phyloP scores from a whole-genome alignment of 306 rosid genomes.

The Cicer chorassanicum region DNA sequence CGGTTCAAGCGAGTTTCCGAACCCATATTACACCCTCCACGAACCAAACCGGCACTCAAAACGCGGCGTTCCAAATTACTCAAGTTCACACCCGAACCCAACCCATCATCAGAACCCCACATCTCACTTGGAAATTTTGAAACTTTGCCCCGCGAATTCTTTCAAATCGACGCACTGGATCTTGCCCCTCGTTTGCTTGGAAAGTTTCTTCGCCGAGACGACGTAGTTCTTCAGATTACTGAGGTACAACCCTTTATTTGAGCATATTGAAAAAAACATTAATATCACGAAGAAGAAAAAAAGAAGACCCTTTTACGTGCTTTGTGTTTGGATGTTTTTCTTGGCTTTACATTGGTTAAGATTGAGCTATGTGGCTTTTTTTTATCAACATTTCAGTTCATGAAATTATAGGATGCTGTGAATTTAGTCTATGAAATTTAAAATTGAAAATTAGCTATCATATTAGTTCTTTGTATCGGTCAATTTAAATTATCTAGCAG shows the following conservation, averaged over 20 bases:
- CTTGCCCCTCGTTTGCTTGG: conserved; percentile 93
- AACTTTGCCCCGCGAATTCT: conserved; percentile 63
- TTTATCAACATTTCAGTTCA: not conserved
- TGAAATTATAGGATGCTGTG: not conserved
- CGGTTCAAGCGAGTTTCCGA: conserved; percentile 64
- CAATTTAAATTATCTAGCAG: not conserved
- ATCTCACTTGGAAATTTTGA: conserved; percentile 38
- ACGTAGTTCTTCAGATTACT: conserved; percentile 86
- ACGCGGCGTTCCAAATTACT: conserved; percentile 42
- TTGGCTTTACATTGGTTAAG: too few species aligned
- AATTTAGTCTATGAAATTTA: not conserved
- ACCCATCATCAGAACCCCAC: conserved; percentile 37
- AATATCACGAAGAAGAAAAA: too few species aligned
- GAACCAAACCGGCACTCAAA: conserved; percentile 39
- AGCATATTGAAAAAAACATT: not conserved
- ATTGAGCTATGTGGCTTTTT: too few species aligned
- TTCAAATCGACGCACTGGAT: conserved; percentile 75
- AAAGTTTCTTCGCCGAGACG: conserved; percentile 75
- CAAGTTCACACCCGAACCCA: conserved; percentile 40
- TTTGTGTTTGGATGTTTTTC: too few species aligned
- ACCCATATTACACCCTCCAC: conserved; percentile 42
- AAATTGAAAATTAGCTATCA: not conserved
- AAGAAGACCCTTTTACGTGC: too few species aligned
- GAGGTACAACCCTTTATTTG: conserved; percentile 54
- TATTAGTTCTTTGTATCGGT: not conserved